These are phyloP conservation scores for Fusarium xyrophilum DNA, from an alignment of 2,329 filamentous ascomycete species.

Conservation along the genomic window DNA sequence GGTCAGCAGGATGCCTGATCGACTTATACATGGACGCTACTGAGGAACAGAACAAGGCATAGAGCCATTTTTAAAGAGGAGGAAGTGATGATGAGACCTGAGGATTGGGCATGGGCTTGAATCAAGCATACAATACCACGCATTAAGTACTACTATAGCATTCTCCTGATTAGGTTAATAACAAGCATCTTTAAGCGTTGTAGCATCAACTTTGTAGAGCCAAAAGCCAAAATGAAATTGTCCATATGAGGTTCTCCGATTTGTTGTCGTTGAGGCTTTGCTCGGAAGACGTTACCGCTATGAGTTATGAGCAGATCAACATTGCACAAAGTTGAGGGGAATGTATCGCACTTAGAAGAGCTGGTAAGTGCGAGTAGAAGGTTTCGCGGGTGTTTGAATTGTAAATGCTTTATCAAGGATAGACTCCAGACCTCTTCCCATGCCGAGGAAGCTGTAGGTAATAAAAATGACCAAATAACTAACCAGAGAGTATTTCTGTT, in stretches of 20 bases:
- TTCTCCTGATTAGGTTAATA: conserved; percentile 33
- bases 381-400: conserved; percentile 20
- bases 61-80: conserved; percentile 8
- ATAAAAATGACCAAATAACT: conserved; percentile 13
- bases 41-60: conserved; percentile 53
- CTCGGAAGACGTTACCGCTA: neutral
- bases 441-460: neutral
- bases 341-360: neutral
- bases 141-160: conserved; percentile 8
- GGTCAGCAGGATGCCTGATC: conserved; percentile 93
- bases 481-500: conserved; percentile 11
- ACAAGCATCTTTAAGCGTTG: conserved; percentile 19
- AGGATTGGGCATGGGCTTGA: conserved; percentile 17
- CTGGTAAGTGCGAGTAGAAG: neutral
- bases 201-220: neutral
- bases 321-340: neutral
- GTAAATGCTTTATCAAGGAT: conserved; percentile 30
- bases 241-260: neutral
- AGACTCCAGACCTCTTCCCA: conserved; percentile 20
- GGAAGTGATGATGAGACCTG: conserved; percentile 5
- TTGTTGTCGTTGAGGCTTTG: neutral
- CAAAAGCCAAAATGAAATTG: neutral
- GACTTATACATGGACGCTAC: conserved; percentile 94
- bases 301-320: neutral
- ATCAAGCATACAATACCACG: conserved; percentile 16